Evolutionary conservation across 2,329 filamentous ascomycete genomes (phyloP).

Genomic region (Colletotrichum caudatum): DNA sequence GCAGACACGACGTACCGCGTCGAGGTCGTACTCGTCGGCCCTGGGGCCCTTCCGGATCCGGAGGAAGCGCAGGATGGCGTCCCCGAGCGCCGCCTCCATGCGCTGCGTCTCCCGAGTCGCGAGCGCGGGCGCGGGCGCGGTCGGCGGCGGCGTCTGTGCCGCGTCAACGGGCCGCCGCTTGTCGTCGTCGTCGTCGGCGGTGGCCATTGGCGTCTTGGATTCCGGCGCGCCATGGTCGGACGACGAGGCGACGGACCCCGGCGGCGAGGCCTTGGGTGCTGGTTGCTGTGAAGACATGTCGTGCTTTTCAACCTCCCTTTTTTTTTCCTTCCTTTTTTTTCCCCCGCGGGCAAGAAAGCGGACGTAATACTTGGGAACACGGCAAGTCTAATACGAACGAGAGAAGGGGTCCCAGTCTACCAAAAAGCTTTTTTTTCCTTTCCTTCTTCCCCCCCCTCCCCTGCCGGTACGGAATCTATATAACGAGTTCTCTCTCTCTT

Average conservation of each 20-base stretch:
- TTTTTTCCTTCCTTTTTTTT: too few species aligned
- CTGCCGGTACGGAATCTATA: background rate
- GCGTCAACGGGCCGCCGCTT: slow-evolving; percentile 3
- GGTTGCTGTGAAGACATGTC: slow-evolving; percentile 30
- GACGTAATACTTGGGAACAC: background rate
- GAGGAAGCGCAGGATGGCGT: slow-evolving; percentile 50
- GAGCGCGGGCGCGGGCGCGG: slow-evolving; percentile 43
- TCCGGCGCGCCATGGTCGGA: slow-evolving; percentile 17
- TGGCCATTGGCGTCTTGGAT: slow-evolving; percentile 1
- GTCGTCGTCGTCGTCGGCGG: background rate
- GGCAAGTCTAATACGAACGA: background rate
- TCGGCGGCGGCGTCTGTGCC: background rate
- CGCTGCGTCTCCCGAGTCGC: slow-evolving; percentile 46
- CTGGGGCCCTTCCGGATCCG: slow-evolving; percentile 50
- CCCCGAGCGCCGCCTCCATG: slow-evolving; percentile 50
- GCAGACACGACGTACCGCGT: slow-evolving; percentile 43
- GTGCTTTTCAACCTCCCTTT: background rate
- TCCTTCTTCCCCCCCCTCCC: too few species aligned
- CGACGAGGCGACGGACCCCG: slow-evolving; percentile 34
- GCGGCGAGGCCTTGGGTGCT: slow-evolving; percentile 7
- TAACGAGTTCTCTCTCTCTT: background rate
- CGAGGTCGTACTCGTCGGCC: slow-evolving; percentile 46
- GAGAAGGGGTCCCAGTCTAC: background rate
- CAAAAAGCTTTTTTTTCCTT: background rate
- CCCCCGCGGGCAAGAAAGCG: background rate